A percentile compares a stretch with the other conserved stretches of the same genome.
Conservation (phyloP, 805 yeast species). For the Lachancea dasiensis region DNA sequence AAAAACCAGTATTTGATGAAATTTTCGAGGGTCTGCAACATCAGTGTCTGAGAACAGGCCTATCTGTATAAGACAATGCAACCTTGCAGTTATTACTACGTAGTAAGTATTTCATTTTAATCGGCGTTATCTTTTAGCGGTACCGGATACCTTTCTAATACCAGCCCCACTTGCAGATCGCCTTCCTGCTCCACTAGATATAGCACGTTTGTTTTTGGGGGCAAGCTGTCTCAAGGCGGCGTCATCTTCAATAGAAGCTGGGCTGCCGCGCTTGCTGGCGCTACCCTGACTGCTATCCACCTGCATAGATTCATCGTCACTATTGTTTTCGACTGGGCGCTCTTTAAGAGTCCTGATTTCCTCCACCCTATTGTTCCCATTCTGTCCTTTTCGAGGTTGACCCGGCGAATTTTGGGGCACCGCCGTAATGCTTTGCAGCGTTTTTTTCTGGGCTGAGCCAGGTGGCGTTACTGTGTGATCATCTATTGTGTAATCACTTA, state of each 20-base stretch:
- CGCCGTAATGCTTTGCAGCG: conserved; percentile 24
- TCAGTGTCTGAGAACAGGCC: too few species aligned
- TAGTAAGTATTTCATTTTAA: too few species aligned
- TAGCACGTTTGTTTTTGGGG: conserved; percentile 28
- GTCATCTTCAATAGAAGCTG: conserved; percentile 16
- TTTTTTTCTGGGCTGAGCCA: conserved; percentile 31
- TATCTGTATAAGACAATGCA: too few species aligned
- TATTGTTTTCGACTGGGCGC: conserved; percentile 14
- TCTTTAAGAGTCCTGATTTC: conserved; percentile 22
- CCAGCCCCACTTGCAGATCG: conserved; percentile 32
- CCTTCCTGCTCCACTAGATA: conserved; percentile 23
- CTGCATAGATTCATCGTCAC: conserved; percentile 29
- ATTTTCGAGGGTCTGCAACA: too few species aligned
- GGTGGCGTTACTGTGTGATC: conserved; percentile 29
- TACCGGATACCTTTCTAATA: conserved; percentile 33
- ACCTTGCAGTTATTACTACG: too few species aligned
- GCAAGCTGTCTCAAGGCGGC: conserved; percentile 24
- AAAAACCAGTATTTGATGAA: too few species aligned
- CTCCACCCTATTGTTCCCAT: conserved; percentile 32
- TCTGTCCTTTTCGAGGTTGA: conserved; percentile 76
- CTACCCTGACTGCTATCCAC: conserved; percentile 23
- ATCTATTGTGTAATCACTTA: conserved; percentile 16
- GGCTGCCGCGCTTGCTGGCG: conserved; percentile 9
- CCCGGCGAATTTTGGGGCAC: conserved; percentile 95
- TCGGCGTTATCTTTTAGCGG: conserved; percentile 25